A percentile compares a stretch with the other conserved stretches of the same genome.
Evolutionary conservation across 495 filamentous ascomycete genomes (phyloP).

Genomic region (Lasiosphaeria hispida): DNA sequence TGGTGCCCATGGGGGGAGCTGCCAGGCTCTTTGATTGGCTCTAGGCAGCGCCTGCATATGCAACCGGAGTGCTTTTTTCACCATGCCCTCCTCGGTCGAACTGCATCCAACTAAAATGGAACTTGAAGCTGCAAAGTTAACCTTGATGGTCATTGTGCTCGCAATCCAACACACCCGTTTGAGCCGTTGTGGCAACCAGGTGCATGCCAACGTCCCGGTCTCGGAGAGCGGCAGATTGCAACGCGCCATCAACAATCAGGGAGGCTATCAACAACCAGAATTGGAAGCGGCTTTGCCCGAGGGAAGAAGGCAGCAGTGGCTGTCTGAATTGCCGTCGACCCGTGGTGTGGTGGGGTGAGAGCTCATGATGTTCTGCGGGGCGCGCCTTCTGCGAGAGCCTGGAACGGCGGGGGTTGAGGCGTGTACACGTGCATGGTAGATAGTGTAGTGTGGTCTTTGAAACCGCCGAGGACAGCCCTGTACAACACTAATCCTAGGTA

Average conservation of each 20-base stretch:
- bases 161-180: not conserved
- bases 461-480: too few relatives aligned
- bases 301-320: too few relatives aligned
- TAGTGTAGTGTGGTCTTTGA: too few relatives aligned
- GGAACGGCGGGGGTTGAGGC: not conserved
- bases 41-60: conserved; percentile 12
- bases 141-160: too few relatives aligned
- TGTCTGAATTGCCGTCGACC: not conserved
- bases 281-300: too few relatives aligned
- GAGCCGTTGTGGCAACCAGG: not conserved
- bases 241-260: too few relatives aligned
- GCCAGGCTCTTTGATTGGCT: conserved; percentile 9
- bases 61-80: not conserved
- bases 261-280: too few relatives aligned
- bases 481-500: too few relatives aligned
- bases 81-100: not conserved
- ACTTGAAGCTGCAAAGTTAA: not conserved
- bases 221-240: too few relatives aligned
- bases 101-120: too few relatives aligned
- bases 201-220: too few relatives aligned
- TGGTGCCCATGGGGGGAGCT: not conserved
- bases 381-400: not conserved
- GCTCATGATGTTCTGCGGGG: not conserved
- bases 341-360: not conserved
- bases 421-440: too few relatives aligned